These are phyloP conservation scores for Aureobasidium leucospermi DNA, from an alignment of 2,329 filamentous ascomycete genomes.

Conservation along the genomic window DNA sequence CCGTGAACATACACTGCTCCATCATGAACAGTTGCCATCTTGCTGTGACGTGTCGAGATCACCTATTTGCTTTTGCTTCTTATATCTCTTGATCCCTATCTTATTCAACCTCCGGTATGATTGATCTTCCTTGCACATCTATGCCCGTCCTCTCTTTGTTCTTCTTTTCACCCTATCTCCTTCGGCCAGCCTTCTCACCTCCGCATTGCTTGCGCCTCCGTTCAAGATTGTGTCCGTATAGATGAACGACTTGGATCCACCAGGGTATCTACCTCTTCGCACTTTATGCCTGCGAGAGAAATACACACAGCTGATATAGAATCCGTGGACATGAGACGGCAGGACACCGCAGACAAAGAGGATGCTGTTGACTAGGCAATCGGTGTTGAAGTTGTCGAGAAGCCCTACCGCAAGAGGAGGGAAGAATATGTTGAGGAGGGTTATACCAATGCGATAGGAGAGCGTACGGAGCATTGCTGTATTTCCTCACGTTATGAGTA, in stretches of 20 bases:
- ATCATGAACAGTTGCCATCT: no score
- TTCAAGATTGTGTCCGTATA: constrained; percentile 31
- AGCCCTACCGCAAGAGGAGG: constrained; percentile 32
- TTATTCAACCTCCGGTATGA: no score
- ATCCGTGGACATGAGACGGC: constrained; percentile 34
- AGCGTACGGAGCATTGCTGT: background rate
- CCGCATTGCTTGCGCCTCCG: constrained; percentile 28
- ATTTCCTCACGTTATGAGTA: no score
- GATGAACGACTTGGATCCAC: constrained; percentile 29
- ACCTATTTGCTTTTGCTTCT: no score
- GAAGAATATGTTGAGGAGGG: constrained; percentile 34
- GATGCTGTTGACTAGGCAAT: constrained; percentile 32
- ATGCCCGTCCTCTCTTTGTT: background rate
- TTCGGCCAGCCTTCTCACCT: constrained; percentile 26
- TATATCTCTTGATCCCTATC: no score
- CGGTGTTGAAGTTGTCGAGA: constrained; percentile 29
- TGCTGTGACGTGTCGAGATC: no score
- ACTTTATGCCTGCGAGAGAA: constrained; percentile 26
- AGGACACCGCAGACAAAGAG: constrained; percentile 35
- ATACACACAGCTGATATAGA: constrained; percentile 35
- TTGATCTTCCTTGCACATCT: background rate
- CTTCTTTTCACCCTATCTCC: constrained; percentile 16
- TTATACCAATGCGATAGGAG: constrained; percentile 26
- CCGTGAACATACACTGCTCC: no score
- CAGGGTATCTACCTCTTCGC: constrained; percentile 31